Conservation (phyloP, 208 protist genomes). For the Polymyxa betae region DNA sequence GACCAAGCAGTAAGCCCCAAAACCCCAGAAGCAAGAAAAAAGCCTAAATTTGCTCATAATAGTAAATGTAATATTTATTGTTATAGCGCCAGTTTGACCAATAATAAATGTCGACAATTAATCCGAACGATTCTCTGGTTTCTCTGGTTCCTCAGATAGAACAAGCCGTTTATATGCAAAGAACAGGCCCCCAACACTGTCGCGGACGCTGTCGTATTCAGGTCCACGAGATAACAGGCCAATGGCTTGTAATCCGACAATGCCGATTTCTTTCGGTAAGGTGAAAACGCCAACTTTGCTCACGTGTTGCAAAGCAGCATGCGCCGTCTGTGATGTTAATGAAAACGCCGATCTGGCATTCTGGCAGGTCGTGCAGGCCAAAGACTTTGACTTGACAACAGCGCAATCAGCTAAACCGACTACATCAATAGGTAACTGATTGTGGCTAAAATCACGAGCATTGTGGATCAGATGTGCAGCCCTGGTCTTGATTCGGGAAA, state of each 20-base stretch:
- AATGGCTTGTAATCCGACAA: not conserved
- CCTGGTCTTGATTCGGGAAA: not conserved
- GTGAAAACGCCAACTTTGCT: not conserved
- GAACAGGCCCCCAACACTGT: not conserved
- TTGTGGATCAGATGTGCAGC: not conserved
- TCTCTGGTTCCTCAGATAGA: not conserved
- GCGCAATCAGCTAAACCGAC: not conserved
- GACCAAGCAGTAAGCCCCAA: too few relatives aligned
- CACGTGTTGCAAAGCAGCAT: not conserved
- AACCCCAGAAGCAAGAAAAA: too few relatives aligned
- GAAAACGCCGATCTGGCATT: not conserved
- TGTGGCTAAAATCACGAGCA: not conserved
- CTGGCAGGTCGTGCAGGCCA: not conserved
- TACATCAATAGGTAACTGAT: not conserved
- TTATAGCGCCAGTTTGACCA: too few relatives aligned
- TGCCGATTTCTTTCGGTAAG: not conserved
- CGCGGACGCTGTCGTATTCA: not conserved
- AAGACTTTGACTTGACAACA: not conserved
- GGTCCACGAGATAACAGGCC: not conserved
- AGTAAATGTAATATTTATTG: too few relatives aligned
- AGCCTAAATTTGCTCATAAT: too few relatives aligned
- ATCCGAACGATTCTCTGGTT: too few relatives aligned
- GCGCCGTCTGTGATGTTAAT: not conserved
- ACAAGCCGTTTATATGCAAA: not conserved
- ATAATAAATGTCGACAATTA: too few relatives aligned